Base-by-base conservation (phyloP, 371 early-diverging fungal genomes). In the Mucor circinelloides region DNA sequence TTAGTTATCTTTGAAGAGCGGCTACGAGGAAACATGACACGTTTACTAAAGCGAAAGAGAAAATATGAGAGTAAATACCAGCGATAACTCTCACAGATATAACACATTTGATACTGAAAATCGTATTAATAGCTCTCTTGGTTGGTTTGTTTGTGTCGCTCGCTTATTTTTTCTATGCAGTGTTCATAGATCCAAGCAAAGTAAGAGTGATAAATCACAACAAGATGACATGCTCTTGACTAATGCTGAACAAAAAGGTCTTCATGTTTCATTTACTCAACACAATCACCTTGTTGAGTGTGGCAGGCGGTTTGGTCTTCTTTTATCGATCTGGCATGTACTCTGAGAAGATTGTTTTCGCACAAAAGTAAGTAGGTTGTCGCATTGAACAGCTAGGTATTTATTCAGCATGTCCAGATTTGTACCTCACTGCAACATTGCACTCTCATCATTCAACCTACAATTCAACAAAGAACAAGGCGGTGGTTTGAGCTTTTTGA, bases 1-100 rank as follows among this genome's bases (percentile, higher is more conserved):
- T 77, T 91, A 1, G 81, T 88, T 63, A 87, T 87, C 44, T 91
- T 91, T 69, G 91, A 91, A 67, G 90, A 88, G 58, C 79, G 90
- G 28, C 71, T 91, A 48, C 81, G 87, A 52, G 81, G 84, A 56
- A 86, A 88, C 67, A 83, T 85, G 84, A 73, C 76, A 9, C 80
- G 87, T 31, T 66, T 86, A 36, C 67, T 80, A 52, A 82, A 83
- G 65, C 70, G 86, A 52, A 85, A 87, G 60, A 85, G 86, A 74
- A 87, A 89, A 75, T 88, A 87, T 73, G 87, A 88, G 80, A 86
- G 89, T 89, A 79, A 25, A 40, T n/a, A 28, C 3, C 19, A 44
- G 44, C 44, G 2, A 44, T 19, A 17, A 3, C 19, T 19, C 19
- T 44, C 38, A 38, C 19, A 27, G 9, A 42, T 5, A 42, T 27